phyloP scores from a whole-genome alignment of 2,329 filamentous ascomycete genomes.

The Dothistroma septosporum region DNA sequence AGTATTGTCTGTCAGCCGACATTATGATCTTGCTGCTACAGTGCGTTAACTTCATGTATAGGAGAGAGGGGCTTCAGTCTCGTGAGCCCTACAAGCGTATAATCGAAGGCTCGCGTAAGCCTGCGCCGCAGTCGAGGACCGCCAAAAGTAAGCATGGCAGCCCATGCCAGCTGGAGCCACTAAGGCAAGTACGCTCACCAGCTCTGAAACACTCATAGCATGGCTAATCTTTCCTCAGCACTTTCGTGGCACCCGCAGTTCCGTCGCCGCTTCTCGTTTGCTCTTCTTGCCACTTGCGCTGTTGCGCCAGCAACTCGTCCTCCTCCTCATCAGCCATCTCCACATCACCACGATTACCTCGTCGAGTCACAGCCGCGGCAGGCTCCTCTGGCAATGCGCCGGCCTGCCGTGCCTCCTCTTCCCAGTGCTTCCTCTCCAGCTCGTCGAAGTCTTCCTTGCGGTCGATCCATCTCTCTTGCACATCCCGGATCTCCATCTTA shows the following conservation, averaged over 20 bases:
- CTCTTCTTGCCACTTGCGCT: conserved; percentile 29
- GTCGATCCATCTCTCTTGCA: conserved; percentile 95
- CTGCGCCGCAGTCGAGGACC: too few species aligned
- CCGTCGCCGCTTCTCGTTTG: conserved; percentile 14
- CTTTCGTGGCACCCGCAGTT: conserved; percentile 14
- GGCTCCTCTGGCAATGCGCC: conserved; percentile 28
- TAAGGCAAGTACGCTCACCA: neutral
- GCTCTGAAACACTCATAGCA: neutral
- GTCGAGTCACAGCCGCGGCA: conserved; percentile 24
- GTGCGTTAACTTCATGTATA: too few species aligned
- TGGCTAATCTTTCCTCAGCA: conserved; percentile 19
- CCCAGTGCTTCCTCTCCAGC: conserved; percentile 68
- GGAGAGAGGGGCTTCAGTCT: too few species aligned
- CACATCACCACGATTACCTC: conserved; percentile 19
- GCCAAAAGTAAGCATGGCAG: neutral
- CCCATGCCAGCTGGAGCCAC: neutral
- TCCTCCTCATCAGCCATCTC: conserved; percentile 25
- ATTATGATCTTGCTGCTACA: too few species aligned
- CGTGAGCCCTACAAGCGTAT: too few species aligned
- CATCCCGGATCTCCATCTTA: conserved; percentile 76
- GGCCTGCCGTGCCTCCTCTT: conserved; percentile 60
- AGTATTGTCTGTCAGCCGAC: too few species aligned
- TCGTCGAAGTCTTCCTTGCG: conserved; percentile 82
- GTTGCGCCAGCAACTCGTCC: conserved; percentile 30
- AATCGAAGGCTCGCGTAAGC: too few species aligned